Base-by-base conservation (phyloP, 139 green algal species). In the Prasinococcaceae sp. region DNA sequence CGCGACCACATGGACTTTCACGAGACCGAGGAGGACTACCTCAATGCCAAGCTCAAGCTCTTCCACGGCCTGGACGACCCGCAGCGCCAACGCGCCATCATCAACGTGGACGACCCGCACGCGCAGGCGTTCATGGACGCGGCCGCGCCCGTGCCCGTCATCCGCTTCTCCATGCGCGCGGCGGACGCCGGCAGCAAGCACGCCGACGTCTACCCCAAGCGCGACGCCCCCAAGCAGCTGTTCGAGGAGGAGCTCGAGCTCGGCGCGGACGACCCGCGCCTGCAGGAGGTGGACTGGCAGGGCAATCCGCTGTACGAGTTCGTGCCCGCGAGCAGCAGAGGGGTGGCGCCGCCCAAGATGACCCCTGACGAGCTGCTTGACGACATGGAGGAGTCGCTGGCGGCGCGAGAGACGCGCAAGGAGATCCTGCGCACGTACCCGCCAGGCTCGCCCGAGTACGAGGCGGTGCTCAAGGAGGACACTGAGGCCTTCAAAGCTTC, bases 101-200 rank as follows among this genome's bases (percentile, higher is more conserved):
- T 98, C 46, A 97, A 96, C 62, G 36, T 88, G 2, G 87, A 94
- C 44, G 81, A 86, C 61, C 62, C 65, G 19, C 16, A 53, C 24
- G 57, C 58, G 25, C 44, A 66, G 26, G 65, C 47, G 23, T 72
- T 84, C 49, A 63, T 69, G 12, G 22, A 53, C 22, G 47, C 20
- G 16, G 61, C 55, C 42, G 22, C 14, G 45, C 29, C 55, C n/a
- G 57, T 74, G 22, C 68, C 68, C 1, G 47, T 65, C 2, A 24
- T 76, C 9, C 72, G 61, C 4, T 76, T 60, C 35, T 41, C 45
- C 0, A 54, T 84, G 26, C 55, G 79, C 39, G 55, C 75, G 53
- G 43, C 35, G 9, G 25, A 57, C 1, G 83, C n/a, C n/a, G n/a
- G n/a, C n/a, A n/a, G n/a, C n/a, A n/a, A n/a, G n/a, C n/a, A n/a